Conservation (phyloP, 768 basidiomycete genomes). For the Naganishia kalamii region DNA sequence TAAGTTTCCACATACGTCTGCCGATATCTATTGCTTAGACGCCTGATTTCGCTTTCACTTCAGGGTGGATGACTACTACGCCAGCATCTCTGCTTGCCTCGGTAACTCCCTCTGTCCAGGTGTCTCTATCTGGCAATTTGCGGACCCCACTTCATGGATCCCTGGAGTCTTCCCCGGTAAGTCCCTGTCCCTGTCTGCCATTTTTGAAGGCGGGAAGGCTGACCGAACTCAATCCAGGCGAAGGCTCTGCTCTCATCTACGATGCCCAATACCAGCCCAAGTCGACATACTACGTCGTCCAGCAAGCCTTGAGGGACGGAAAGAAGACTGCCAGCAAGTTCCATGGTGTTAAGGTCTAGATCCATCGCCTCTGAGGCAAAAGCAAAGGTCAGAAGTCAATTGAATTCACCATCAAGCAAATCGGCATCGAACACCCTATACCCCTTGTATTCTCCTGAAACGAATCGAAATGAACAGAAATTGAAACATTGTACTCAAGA, state of each 20-base stretch:
- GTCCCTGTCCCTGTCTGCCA: neutral
- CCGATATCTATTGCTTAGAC: neutral
- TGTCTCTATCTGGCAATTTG: slow-evolving; percentile 34
- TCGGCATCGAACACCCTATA: no score
- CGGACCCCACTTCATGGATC: slow-evolving; percentile 31
- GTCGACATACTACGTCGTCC: slow-evolving; percentile 24
- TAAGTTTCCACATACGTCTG: slow-evolving; percentile 3
- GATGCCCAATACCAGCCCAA: slow-evolving; percentile 32
- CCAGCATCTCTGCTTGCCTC: slow-evolving; percentile 29
- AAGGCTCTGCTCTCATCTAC: slow-evolving; percentile 26
- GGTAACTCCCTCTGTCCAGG: slow-evolving; percentile 33
- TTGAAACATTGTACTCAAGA: no score
- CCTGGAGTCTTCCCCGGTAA: slow-evolving; percentile 34
- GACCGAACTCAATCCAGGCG: neutral
- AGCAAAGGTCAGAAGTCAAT: no score
- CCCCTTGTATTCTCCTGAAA: no score
- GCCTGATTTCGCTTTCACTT: neutral
- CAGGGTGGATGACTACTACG: slow-evolving; percentile 32
- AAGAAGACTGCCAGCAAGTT: slow-evolving; percentile 7
- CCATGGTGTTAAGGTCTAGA: neutral
- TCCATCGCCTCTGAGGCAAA: no score
- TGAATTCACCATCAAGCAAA: no score
- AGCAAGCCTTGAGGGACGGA: slow-evolving; percentile 18
- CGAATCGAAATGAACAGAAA: no score
- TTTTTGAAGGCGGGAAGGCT: neutral